Conservation (phyloP, 805 yeast genomes). For the Yamadazyma laniorum region DNA sequence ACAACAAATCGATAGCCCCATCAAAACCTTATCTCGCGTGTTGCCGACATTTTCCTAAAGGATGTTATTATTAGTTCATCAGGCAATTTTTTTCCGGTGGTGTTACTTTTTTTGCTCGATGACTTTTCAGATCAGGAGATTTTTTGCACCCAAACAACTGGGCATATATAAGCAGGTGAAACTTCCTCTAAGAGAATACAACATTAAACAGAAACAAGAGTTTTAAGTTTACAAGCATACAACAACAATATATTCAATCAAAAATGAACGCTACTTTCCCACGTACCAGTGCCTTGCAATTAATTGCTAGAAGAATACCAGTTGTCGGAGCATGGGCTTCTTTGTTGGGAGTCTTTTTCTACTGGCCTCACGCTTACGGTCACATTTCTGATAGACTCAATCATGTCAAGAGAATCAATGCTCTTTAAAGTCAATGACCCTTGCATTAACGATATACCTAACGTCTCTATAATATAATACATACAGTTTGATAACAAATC, state of each 20-base stretch:
- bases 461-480: background rate
- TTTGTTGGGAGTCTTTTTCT: conserved; percentile 28
- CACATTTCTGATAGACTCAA: conserved; percentile 22
- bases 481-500: background rate
- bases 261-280: conserved; percentile 6
- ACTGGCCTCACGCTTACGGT: conserved; percentile 36
- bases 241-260: conserved; percentile 1
- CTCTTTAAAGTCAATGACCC: background rate
- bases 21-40: too few relatives aligned
- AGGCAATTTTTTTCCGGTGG: conserved; percentile 1
- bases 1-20: too few relatives aligned
- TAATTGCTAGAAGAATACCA: conserved; percentile 31
- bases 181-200: too few relatives aligned
- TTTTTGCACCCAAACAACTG: conserved; percentile 10
- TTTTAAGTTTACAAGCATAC: too few relatives aligned
- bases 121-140: conserved; percentile 9
- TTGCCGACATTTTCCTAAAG: too few relatives aligned
- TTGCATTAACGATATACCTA: background rate
- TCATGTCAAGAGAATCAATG: conserved; percentile 25
- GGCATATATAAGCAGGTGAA: background rate
- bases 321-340: conserved; percentile 29
- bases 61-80: too few relatives aligned
- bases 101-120: conserved; percentile 5
- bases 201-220: too few relatives aligned
- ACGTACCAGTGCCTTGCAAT: conserved; percentile 17